Conservation (phyloP, 352 stramenopile genomes). For the Saprolegnia diclina region DNA sequence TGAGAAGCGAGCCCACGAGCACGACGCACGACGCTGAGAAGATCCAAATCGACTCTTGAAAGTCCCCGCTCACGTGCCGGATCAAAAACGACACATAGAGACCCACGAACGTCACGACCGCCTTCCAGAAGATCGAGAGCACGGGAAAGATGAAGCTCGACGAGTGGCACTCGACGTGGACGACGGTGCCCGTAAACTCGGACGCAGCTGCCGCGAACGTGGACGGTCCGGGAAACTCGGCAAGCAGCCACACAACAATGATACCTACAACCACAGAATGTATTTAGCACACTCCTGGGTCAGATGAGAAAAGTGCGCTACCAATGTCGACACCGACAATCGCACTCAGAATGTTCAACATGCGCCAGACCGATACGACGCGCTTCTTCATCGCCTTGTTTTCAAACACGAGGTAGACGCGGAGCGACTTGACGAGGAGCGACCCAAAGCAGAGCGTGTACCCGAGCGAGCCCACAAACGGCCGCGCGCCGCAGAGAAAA, state of each 20-base stretch:
- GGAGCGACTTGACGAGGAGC: slow-evolving; percentile 43
- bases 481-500: slow-evolving; percentile 34
- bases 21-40: slow-evolving; percentile 46
- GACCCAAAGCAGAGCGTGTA: slow-evolving; percentile 44
- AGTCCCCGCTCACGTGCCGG: slow-evolving; percentile 53
- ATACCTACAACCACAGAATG: too few relatives aligned
- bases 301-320: too few relatives aligned
- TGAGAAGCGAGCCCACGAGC: slow-evolving; percentile 30
- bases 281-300: too few relatives aligned
- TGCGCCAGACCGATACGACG: slow-evolving; percentile 33
- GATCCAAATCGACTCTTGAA: slow-evolving; percentile 65
- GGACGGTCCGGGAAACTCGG: slow-evolving; percentile 35
- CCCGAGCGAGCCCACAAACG: slow-evolving; percentile 33
- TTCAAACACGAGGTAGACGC: slow-evolving; percentile 54
- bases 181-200: slow-evolving; percentile 34
- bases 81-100: slow-evolving; percentile 57
- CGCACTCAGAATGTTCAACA: slow-evolving; percentile 41
- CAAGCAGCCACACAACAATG: slow-evolving; percentile 34
- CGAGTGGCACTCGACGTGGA: slow-evolving; percentile 34
- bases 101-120: slow-evolving; percentile 38
- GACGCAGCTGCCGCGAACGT: slow-evolving; percentile 4
- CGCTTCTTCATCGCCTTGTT: slow-evolving; percentile 39
- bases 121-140: slow-evolving; percentile 55
- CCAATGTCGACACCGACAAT: slow-evolving; percentile 36
- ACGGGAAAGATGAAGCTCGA: slow-evolving; percentile 50